A percentile compares a stretch with the other conserved stretches of the same genome.
Conservation (phyloP, 2,329 filamentous ascomycete species). For the Cercospora citrullina region DNA sequence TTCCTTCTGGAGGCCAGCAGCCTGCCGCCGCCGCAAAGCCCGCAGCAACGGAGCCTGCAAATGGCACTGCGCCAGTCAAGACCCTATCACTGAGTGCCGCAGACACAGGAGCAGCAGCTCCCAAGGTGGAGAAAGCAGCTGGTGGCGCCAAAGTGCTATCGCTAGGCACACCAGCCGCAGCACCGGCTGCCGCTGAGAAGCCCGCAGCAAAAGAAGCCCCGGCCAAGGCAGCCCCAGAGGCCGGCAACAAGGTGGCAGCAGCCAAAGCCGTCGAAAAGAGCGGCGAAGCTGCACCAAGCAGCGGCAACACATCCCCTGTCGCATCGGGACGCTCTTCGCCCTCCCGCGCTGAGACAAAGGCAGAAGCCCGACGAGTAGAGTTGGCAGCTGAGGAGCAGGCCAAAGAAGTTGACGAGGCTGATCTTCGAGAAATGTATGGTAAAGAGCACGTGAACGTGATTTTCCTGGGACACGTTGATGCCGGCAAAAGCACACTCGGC, state of each 20-base stretch:
- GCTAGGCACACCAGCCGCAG: constrained; percentile 51
- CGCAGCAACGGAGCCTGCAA: constrained; percentile 50
- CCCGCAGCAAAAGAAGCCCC: constrained; percentile 38
- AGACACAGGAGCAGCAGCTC: constrained; percentile 50
- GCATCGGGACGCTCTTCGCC: constrained; percentile 72
- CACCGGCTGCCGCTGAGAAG: constrained; percentile 50
- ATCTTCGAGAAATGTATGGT: constrained; percentile 91
- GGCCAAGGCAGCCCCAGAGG: constrained; percentile 55
- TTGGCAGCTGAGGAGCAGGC: constrained; percentile 80
- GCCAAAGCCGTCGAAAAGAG: constrained; percentile 91
- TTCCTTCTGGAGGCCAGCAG: constrained; percentile 50
- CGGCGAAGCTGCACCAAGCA: constrained; percentile 63
- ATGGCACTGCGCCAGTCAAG: constrained; percentile 58
- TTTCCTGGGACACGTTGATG: constrained; percentile 97
- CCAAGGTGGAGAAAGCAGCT: constrained; percentile 55
- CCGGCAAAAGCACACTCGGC: constrained; percentile 94
- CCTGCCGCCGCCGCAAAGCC: constrained; percentile 49
- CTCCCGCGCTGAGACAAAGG: constrained; percentile 57
- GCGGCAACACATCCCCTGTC: constrained; percentile 74
- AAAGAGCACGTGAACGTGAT: constrained; percentile 95
- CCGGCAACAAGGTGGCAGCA: constrained; percentile 80
- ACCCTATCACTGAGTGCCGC: constrained; percentile 58
- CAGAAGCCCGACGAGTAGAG: constrained; percentile 68
- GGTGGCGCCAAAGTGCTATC: constrained; percentile 70
- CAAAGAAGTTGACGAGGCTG: constrained; percentile 76